Evolutionary conservation across 176 grass and related monocot species (phyloP), one percentile per base, ranked within the genome.

Genomic region (Chrysopogon serrulatus): DNA sequence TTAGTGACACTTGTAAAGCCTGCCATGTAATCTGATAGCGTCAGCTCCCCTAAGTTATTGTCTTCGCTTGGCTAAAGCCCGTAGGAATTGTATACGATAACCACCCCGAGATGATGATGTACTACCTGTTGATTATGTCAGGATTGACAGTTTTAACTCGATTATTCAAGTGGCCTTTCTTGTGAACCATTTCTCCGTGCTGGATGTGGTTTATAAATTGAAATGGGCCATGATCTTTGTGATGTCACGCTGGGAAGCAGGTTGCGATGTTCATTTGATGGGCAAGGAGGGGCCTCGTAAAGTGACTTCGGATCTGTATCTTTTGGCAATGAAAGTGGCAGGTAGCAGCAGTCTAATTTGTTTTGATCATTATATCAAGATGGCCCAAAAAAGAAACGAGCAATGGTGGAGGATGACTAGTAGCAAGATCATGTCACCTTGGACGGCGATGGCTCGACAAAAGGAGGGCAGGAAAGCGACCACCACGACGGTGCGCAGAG

Each of bases 1-100:
- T 83, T 73, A 73, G 71, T 17, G 67, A 76, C 68, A 40, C 75
- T 3, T 87, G 85, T 74, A 80, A 84, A 84, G 84, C 80, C 39
- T 6, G 63, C 26, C 42, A 30, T 87, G 89, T 87, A 84, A 87
- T 69, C 84, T 69, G 84, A 60, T 84, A 90, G 80, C 40, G 15
- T 69, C 19, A 14, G 67, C 48, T 79, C 44, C 8, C 42, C 71
- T 57, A 68, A 87, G 79, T 87, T 73, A 77, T 34, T 33, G 27
- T 86, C 70, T 66, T 56, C 8, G 63, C 35, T 31, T 15, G 19
- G 76, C 69, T 70, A 45, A 45, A 77, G 62, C 73, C 9, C 10
- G 26, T 82, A 34, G 61, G 26, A 81, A 80, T 35, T 85, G 70
- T 76, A 51, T 85, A 48, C 26, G 15, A 11, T 45, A 26, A 61